A percentile compares a stretch with the other conserved stretches of the same genome.
Evolutionary conservation across 2,329 filamentous ascomycete genomes (phyloP).

Genomic region (Fusarium abutilonis): DNA sequence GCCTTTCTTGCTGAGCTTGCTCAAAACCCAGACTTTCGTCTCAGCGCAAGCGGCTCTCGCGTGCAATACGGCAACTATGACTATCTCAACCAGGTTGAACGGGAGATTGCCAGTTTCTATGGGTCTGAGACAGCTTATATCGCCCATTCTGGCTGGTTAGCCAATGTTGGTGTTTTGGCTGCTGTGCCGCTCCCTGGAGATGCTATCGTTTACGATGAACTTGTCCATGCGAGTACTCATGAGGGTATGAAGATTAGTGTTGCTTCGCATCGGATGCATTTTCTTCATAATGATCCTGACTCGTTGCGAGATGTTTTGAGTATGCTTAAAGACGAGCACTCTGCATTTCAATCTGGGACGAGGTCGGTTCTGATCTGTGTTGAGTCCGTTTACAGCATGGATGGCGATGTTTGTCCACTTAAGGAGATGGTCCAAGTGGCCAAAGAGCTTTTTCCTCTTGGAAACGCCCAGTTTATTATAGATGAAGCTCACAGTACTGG

Average conservation of each 20-base stretch:
- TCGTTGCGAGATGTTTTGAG: conserved; percentile 52
- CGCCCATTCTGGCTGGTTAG: conserved; percentile 68
- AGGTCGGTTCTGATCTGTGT: conserved; percentile 53
- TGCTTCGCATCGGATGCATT: conserved; percentile 58
- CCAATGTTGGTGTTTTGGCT: conserved; percentile 61
- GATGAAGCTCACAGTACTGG: conserved; percentile 67
- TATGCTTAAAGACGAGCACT: too few relatives aligned
- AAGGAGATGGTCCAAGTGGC: conserved; percentile 50
- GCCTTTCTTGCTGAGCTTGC: conserved; percentile 60
- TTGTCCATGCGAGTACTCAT: conserved; percentile 73
- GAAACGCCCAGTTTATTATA: conserved; percentile 60
- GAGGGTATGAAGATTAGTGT: conserved; percentile 68
- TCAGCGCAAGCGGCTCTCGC: conserved; percentile 65
- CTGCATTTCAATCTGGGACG: too few relatives aligned
- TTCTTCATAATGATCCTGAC: conserved; percentile 57
- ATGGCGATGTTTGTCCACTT: conserved; percentile 56
- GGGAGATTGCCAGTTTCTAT: conserved; percentile 72
- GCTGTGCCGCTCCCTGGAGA: conserved; percentile 63
- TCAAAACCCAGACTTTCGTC: conserved; percentile 54
- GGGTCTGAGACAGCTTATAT: conserved; percentile 65
- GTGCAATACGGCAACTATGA: conserved; percentile 72
- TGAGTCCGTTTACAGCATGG: conserved; percentile 59
- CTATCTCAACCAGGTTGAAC: conserved; percentile 61
- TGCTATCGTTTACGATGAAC: conserved; percentile 69
- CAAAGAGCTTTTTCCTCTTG: conserved; percentile 47